Conservation (phyloP, 73 alveolate genomes). For the Paramecium octaurelia region DNA sequence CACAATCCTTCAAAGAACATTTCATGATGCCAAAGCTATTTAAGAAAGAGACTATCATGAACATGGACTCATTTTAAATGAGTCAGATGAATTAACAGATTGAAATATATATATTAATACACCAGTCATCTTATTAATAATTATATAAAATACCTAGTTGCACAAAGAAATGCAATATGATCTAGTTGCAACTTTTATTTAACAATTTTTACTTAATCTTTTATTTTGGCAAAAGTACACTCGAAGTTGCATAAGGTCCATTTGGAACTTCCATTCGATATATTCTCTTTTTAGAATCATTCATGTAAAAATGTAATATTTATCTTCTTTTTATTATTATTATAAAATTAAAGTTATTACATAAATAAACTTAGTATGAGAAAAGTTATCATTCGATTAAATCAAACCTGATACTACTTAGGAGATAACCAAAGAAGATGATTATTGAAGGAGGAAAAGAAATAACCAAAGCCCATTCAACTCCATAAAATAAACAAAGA, state of each 20-base stretch:
- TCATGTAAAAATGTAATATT: background rate
- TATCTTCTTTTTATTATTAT: background rate
- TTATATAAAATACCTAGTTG: background rate
- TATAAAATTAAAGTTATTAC: too few relatives aligned
- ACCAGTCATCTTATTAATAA: background rate
- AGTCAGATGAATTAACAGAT: slow-evolving; percentile 44
- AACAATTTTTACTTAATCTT: background rate
- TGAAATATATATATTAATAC: background rate
- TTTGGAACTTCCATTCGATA: slow-evolving; percentile 3
- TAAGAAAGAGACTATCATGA: slow-evolving; percentile 37
- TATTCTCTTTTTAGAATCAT: background rate
- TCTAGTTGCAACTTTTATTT: slow-evolving; percentile 3
- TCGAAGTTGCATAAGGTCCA: background rate
- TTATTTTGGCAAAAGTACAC: background rate
- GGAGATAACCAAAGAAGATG: slow-evolving; percentile 37
- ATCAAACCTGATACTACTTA: too few relatives aligned
- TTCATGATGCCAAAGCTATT: slow-evolving; percentile 18
- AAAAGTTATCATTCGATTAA: too few relatives aligned
- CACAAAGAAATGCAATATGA: background rate
- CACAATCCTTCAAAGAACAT: slow-evolving; percentile 47
- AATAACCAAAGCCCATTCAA: background rate
- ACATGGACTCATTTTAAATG: slow-evolving; percentile 41
- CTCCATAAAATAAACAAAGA: background rate
- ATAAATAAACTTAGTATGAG: too few relatives aligned
- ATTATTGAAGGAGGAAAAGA: slow-evolving; percentile 20